Evolutionary conservation across 2,329 filamentous ascomycete species (phyloP).

Genomic region (Fusarium zealandicum): DNA sequence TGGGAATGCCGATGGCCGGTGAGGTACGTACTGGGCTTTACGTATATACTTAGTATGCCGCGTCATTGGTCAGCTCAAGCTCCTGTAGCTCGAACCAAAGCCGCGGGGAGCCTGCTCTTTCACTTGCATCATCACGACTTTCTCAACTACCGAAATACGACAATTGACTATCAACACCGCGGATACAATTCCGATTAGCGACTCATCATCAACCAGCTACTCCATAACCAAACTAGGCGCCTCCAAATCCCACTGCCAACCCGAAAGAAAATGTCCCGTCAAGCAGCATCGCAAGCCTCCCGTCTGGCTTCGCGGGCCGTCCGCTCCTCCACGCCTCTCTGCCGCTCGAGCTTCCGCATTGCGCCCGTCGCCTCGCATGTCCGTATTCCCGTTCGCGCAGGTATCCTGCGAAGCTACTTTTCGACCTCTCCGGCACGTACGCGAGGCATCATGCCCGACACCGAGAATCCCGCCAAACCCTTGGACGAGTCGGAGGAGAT

Average conservation of each 20-base stretch:
- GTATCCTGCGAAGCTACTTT: conserved; percentile 40
- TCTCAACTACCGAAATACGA: conserved; percentile 8
- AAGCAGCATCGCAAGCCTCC: conserved; percentile 48
- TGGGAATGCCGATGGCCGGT: conserved; percentile 27
- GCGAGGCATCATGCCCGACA: conserved; percentile 67
- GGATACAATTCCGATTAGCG: background rate
- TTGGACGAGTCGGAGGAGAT: conserved; percentile 49
- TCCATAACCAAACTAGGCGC: background rate
- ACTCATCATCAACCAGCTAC: background rate
- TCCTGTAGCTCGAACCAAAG: conserved; percentile 8
- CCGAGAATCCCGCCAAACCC: conserved; percentile 59
- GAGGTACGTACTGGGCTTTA: conserved; percentile 32
- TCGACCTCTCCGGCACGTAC: conserved; percentile 40
- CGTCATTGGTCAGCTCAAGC: conserved; percentile 22
- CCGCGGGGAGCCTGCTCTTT: conserved; percentile 24
- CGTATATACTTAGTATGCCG: too few relatives aligned
- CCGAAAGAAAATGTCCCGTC: conserved; percentile 44
- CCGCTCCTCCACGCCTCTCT: conserved; percentile 34
- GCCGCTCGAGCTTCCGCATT: conserved; percentile 35
- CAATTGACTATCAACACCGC: conserved; percentile 17
- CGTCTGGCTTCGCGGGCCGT: conserved; percentile 48
- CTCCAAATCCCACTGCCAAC: background rate
- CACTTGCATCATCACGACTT: conserved; percentile 13
- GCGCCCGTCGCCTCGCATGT: conserved; percentile 13
- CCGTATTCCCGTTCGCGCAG: conserved; percentile 8